Evolutionary conservation across 441 rosid genomes (phyloP).

Genomic region (Croton setiger): DNA sequence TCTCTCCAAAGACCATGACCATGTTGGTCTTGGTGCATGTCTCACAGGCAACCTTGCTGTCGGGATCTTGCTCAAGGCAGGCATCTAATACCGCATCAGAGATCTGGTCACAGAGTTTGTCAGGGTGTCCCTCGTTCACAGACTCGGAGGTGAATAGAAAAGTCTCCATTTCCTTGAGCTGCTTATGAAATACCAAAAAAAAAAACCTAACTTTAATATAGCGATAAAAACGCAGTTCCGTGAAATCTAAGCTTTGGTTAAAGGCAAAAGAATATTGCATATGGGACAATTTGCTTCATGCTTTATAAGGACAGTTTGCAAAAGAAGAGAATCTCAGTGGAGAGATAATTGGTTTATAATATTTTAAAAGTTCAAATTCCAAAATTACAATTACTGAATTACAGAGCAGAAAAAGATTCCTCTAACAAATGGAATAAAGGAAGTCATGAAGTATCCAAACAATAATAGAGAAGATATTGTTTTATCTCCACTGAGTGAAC

Average conservation of each 20-base stretch:
- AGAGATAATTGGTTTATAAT: not conserved
- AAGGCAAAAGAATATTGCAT: constrained; percentile 3
- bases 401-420: constrained; percentile 23
- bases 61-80: constrained; percentile 75
- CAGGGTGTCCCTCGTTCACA: constrained; percentile 80
- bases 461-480: not conserved
- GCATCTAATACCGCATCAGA: constrained; percentile 81
- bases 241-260: not conserved
- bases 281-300: constrained; percentile 1
- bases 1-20: constrained; percentile 83
- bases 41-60: constrained; percentile 79
- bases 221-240: not conserved
- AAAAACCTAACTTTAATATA: constrained; percentile 6
- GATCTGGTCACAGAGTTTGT: constrained; percentile 80
- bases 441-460: constrained; percentile 8
- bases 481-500: not conserved
- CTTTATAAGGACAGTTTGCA: not conserved
- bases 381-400: not conserved
- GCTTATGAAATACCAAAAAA: constrained; percentile 19
- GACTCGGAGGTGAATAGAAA: constrained; percentile 75
- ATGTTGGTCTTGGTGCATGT: constrained; percentile 80
- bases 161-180: constrained; percentile 52
- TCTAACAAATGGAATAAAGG: constrained; percentile 2
- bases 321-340: not conserved
- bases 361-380: constrained; percentile 5